Conservation (phyloP, 2,329 filamentous ascomycete genomes). For the Hymenoscyphus repandus region DNA sequence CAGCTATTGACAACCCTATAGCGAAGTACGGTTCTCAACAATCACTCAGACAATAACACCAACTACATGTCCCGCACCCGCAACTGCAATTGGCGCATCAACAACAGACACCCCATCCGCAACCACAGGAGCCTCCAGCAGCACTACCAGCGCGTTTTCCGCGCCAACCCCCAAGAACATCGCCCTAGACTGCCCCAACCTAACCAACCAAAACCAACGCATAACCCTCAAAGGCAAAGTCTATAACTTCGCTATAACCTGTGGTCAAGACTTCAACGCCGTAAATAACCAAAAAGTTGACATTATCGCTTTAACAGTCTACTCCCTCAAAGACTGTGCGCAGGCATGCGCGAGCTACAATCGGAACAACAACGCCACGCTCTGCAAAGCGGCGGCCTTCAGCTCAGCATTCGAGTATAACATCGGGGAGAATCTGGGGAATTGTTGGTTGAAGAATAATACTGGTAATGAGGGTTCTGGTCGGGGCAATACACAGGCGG, state of each 20-base stretch:
- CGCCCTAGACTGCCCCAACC: slow-evolving; percentile 9
- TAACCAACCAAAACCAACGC: background rate
- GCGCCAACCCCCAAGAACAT: background rate
- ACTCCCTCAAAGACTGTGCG: slow-evolving; percentile 11
- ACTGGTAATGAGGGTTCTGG: background rate
- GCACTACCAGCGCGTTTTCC: background rate
- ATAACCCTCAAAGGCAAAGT: background rate
- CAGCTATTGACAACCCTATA: background rate
- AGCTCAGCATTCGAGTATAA: slow-evolving; percentile 5
- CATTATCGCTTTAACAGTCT: slow-evolving; percentile 11
- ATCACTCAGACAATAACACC: background rate
- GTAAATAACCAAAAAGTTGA: slow-evolving; percentile 1
- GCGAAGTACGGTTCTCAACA: background rate
- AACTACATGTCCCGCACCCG: background rate
- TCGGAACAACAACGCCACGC: background rate
- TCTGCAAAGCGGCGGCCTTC: slow-evolving; percentile 10
- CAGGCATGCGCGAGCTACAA: slow-evolving; percentile 15
- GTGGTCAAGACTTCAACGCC: slow-evolving; percentile 8
- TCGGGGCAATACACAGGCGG: background rate
- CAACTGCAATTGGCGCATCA: background rate
- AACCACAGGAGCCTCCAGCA: background rate
- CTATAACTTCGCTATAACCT: slow-evolving; percentile 9
- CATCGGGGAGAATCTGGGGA: slow-evolving; percentile 10
- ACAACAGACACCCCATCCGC: background rate
- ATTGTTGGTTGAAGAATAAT: slow-evolving; percentile 9